Percentiles rank a stretch among this genome's conserved stretches.
phyloP scores from a whole-genome alignment of 495 filamentous ascomycete species.

The Tirmania nivea region DNA sequence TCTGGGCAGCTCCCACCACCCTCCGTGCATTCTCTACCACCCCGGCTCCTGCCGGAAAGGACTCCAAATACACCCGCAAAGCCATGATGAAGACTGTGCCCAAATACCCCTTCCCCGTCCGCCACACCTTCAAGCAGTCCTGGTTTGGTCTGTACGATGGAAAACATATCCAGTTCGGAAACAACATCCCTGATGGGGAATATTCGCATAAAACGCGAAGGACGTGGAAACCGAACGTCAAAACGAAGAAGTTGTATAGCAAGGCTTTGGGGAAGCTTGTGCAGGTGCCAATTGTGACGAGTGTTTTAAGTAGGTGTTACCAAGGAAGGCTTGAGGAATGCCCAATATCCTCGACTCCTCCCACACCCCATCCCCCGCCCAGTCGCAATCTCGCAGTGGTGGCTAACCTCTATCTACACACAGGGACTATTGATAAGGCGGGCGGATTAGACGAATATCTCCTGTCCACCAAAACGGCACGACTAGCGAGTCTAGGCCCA shows the following conservation, averaged over 20 bases:
- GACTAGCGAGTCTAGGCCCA: conserved; percentile 67
- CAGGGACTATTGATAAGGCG: conserved; percentile 53
- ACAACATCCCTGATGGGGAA: conserved; percentile 59
- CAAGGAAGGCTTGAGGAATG: too few species aligned
- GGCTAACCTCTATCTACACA: not conserved
- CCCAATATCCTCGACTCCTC: too few species aligned
- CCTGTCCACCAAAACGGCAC: conserved; percentile 43
- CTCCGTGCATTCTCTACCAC: not conserved
- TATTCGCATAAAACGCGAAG: conserved; percentile 60
- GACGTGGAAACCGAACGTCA: conserved; percentile 72
- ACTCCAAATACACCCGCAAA: conserved; percentile 20
- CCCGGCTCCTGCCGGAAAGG: conserved; percentile 18
- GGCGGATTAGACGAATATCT: conserved; percentile 86
- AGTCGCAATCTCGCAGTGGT: too few species aligned
- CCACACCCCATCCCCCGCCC: too few species aligned
- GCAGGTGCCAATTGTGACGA: conserved; percentile 50
- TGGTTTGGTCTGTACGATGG: conserved; percentile 71
- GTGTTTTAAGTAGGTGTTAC: conserved; percentile 35
- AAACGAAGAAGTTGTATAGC: conserved; percentile 52
- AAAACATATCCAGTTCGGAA: conserved; percentile 65
- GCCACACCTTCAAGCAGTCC: conserved; percentile 60
- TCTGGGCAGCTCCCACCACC: not conserved
- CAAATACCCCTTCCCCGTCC: conserved; percentile 66
- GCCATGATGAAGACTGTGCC: conserved; percentile 29
- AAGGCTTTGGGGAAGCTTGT: conserved; percentile 41